Evolutionary conservation across 306 rosid species (phyloP), one percentile per base, ranked within the genome.

Genomic region (Delonix regia): DNA sequence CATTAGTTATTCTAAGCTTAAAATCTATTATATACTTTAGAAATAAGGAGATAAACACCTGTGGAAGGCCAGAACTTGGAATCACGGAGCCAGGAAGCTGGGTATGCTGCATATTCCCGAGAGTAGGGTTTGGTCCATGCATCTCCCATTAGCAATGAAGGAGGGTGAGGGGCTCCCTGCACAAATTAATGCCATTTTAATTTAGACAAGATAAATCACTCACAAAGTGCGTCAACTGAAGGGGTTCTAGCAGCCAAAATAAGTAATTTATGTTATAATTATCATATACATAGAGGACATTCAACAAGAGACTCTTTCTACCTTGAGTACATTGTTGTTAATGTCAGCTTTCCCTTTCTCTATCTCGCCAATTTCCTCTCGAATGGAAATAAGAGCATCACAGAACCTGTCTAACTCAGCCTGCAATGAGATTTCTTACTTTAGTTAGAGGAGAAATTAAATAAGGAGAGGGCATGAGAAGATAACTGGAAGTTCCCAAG

Each of bases 161-260:
- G 94, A 57, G 99, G 98, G 85, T 96, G 99, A 84, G 99, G 98
- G 64, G 99, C 98, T 38, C 97, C 84, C 99, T 96, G 87, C 75
- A 82, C 16, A 69, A 63, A 64, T n/a, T 24, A 19, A n/a, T 34
- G 11, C 70, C 25, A 57, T 57, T 12, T 57, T 57, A 9, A 36
- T 64, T 63, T 34, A 34, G 30, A 38, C 4, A 5, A 6, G 18
- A 66, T 27, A 5, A 22, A 66, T 66, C 71, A 41, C 30, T 65
- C 51, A 19, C 63, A 9, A 5, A 56, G 63, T 1, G 9, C 16
- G 1, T n/a, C n/a, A n/a, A n/a, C n/a, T n/a, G n/a, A n/a, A n/a
- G n/a, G n/a, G n/a, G n/a, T n/a, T n/a, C n/a, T n/a, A n/a, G n/a
- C n/a, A n/a, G 33, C 33, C 4, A 30, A 30, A 25, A 13, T 19